A percentile compares a stretch with the other conserved stretches of the same genome.
Evolutionary conservation across 345 rosid species (phyloP).

Genomic region (Eucalyptus caleyi): DNA sequence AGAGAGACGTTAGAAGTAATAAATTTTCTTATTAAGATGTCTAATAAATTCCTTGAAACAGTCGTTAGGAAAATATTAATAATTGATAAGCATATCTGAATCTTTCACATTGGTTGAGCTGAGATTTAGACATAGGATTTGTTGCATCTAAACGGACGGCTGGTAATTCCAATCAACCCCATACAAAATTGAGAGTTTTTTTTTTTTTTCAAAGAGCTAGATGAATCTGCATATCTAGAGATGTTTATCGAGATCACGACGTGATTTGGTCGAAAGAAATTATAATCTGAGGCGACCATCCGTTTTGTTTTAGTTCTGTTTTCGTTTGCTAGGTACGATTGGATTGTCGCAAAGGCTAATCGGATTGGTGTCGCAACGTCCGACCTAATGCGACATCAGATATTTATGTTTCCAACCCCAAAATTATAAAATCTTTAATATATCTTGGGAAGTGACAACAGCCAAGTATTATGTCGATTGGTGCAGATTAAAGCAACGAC

Average conservation of each 20-base stretch:
- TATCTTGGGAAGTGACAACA: neutral
- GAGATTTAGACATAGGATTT: neutral
- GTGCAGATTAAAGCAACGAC: neutral
- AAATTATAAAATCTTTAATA: neutral
- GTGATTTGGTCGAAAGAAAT: neutral
- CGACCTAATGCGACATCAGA: neutral
- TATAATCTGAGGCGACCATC: neutral
- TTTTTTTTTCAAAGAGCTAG: neutral
- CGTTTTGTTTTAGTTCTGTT: neutral
- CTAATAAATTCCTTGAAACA: neutral
- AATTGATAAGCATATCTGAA: neutral
- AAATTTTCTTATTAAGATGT: neutral
- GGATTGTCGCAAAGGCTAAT: neutral
- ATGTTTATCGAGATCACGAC: neutral
- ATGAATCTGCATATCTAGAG: neutral
- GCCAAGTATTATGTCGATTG: neutral
- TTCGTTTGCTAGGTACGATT: neutral
- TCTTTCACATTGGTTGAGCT: neutral
- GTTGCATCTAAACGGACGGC: neutral
- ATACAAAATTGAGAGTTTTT: neutral
- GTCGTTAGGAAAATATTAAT: neutral
- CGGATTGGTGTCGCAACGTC: neutral
- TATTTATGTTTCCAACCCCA: neutral
- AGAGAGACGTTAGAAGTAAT: neutral
- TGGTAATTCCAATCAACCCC: neutral